These are phyloP conservation scores for Ceriops decandra DNA, from an alignment of 345 rosid genomes.

Conservation along the genomic window DNA sequence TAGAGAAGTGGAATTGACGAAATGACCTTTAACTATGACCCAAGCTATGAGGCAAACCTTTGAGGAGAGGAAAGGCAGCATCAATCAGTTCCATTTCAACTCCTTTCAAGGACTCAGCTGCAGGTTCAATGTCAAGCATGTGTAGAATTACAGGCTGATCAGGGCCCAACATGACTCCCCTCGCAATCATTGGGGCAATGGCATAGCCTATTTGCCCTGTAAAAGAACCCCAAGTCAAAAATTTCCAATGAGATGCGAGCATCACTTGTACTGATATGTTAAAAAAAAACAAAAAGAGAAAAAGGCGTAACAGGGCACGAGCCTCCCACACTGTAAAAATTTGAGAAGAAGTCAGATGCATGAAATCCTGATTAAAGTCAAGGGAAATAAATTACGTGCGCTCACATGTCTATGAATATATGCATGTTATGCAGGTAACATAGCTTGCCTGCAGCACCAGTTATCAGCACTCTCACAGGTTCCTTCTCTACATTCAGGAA, in stretches of 20 bases:
- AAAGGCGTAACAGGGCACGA: too few relatives aligned
- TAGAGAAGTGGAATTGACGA: neutral
- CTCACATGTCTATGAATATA: too few relatives aligned
- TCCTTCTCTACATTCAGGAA: constrained; percentile 52
- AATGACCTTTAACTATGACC: neutral
- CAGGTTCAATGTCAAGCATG: constrained; percentile 69
- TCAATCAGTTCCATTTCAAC: constrained; percentile 76
- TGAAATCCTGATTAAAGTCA: too few relatives aligned
- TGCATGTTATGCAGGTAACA: too few relatives aligned
- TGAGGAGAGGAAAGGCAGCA: constrained; percentile 79
- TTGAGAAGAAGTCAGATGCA: too few relatives aligned
- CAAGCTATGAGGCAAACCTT: constrained; percentile 24
- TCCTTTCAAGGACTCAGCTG: constrained; percentile 59
- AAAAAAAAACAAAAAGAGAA: too few relatives aligned
- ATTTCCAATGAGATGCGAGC: neutral
- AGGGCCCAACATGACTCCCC: constrained; percentile 76
- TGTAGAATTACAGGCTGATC: constrained; percentile 78
- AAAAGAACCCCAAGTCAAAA: neutral
- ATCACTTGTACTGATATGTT: too few relatives aligned
- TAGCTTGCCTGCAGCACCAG: constrained; percentile 79
- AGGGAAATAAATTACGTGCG: too few relatives aligned
- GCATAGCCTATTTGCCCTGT: constrained; percentile 91
- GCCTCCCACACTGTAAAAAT: too few relatives aligned
- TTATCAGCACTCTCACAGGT: constrained; percentile 55
- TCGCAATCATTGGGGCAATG: constrained; percentile 77